Conservation (phyloP, 1,284 basidiomycete genomes). For the Amylostereum areolatum region DNA sequence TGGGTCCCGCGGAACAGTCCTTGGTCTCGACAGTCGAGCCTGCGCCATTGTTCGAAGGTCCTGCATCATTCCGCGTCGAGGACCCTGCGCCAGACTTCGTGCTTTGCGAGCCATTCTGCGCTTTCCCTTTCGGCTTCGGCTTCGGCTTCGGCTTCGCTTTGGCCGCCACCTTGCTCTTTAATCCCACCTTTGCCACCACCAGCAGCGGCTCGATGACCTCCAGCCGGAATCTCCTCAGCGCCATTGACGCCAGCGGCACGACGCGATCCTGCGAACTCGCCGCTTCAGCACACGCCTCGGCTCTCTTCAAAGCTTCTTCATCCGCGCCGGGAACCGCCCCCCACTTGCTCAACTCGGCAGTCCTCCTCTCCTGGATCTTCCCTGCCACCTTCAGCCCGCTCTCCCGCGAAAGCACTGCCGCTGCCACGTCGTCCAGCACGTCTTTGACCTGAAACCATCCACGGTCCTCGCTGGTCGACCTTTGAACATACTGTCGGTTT, state of each 20-base stretch:
- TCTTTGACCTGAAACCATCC: constrained; percentile 69
- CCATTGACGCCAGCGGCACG: constrained; percentile 56
- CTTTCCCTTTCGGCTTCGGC: no score
- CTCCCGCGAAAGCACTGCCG: constrained; percentile 43
- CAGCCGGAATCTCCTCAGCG: constrained; percentile 61
- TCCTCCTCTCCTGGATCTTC: constrained; percentile 49
- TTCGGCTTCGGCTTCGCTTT: not conserved
- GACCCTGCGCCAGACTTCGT: no score
- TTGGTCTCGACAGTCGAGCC: no score
- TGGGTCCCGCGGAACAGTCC: no score
- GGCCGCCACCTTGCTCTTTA: constrained; percentile 38
- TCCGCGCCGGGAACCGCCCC: constrained; percentile 14
- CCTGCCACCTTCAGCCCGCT: constrained; percentile 51
- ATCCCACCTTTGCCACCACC: constrained; percentile 55
- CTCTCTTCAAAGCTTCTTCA: constrained; percentile 35
- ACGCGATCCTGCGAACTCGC: constrained; percentile 61
- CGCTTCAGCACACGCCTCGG: constrained; percentile 67
- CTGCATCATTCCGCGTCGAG: no score
- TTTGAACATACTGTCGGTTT: constrained; percentile 73
- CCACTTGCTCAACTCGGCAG: constrained; percentile 64
- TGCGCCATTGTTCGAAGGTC: no score
- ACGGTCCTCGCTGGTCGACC: constrained; percentile 67
- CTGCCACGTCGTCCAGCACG: constrained; percentile 57
- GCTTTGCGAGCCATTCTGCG: no score
- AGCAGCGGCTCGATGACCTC: constrained; percentile 67